Evolutionary conservation across 805 yeast species (phyloP), one percentile per base, ranked within the genome.

Genomic region (Kazachstania psychrophila): DNA sequence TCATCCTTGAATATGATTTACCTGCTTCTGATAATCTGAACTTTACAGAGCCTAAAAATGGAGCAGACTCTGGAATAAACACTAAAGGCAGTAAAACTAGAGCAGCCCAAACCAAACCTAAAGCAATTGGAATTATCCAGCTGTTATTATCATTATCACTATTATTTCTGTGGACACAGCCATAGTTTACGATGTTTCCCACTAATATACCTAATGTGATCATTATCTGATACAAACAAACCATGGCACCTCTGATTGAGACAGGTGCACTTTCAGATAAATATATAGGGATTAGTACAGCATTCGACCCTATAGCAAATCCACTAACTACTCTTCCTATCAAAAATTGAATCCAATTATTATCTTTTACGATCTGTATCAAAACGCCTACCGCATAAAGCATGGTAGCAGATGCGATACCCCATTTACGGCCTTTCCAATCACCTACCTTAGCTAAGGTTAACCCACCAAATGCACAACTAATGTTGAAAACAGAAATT

Each of bases 201-300:
- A 74, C 55, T 54, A 79, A 67, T 41, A 79, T 78, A 47, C 85
- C 87, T 29, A 72, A 58, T 24, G 83, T 77, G 43, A 77, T 70
- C 66, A 66, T 69, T 47, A 77, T 63, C 56, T 79, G 86, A 64
- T 71, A 79, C 39, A 74, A 64, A 24, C 75, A 71, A 28, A 79
- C 81, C 49, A 78, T 68, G 4, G 80, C 64, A 48, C 87, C 87
- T 68, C 87, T 72, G 33, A 78, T 66, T 20, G 64, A 64, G 39
- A 75, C 69, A 37, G 87, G 86, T 25, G 86, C 66, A 38, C 76
- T 69, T 55, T 79, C 88, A 20, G 79, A 66, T 37, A 78, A 72
- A 55, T 75, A 76, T 62, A 83, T 65, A 23, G 92, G 88, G 11
- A 77, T 82, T 36, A 79, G 64, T 13, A 85, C 85, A 6, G 88